Conservation (phyloP, 2,329 filamentous ascomycete genomes). For the Talaromyces sp. region DNA sequence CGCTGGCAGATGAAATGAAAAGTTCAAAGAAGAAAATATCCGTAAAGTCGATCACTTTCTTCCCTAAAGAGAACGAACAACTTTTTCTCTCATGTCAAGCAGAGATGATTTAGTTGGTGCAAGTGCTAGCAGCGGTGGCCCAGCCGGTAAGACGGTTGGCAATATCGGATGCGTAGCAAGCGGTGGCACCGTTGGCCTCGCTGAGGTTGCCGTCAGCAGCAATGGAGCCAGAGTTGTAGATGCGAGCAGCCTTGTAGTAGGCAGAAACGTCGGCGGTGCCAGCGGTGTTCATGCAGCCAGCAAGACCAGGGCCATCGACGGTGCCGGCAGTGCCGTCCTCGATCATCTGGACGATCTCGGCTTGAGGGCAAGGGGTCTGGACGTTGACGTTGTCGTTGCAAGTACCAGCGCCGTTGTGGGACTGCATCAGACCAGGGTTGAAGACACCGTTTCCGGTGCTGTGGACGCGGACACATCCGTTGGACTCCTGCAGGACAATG, state of each 20-base stretch:
- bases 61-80: not conserved
- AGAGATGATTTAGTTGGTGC: not conserved
- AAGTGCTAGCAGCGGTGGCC: constrained; percentile 19
- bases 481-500: constrained; percentile 28
- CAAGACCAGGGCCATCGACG: constrained; percentile 28
- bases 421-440: constrained; percentile 31
- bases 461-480: constrained; percentile 20
- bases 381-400: constrained; percentile 28
- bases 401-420: constrained; percentile 29
- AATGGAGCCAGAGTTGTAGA: constrained; percentile 32
- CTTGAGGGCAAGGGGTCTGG: constrained; percentile 20
- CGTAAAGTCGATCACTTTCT: not conserved
- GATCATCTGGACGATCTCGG: constrained; percentile 33
- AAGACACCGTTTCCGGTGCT: constrained; percentile 14
- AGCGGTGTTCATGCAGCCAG: constrained; percentile 25
- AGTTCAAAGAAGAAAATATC: not conserved
- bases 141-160: constrained; percentile 46
- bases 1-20: not conserved
- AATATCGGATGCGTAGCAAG: constrained; percentile 49
- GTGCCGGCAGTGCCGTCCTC: constrained; percentile 35
- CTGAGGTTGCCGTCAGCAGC: constrained; percentile 21
- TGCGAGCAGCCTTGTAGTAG: constrained; percentile 22
- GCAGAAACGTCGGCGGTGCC: constrained; percentile 16
- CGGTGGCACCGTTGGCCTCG: constrained; percentile 34
- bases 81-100: not conserved